Conservation (phyloP, 2,329 filamentous ascomycete species). For the Neoarthrinium moseri region DNA sequence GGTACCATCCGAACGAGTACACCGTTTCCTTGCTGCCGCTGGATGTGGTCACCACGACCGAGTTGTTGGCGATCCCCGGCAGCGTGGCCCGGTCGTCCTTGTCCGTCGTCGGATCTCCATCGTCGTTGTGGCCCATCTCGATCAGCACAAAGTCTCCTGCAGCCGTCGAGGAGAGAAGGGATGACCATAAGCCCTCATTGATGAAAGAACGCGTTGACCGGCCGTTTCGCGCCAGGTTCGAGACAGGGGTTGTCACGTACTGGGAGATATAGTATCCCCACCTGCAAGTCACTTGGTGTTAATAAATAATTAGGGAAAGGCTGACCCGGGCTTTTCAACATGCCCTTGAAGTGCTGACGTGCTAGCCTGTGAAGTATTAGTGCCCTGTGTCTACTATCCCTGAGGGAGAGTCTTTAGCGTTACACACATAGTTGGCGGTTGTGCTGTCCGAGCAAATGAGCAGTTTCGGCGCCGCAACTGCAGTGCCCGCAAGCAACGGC, state of each 20-base stretch:
- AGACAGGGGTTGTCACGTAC: slow-evolving; percentile 11
- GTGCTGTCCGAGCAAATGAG: too few species aligned
- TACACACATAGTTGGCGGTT: too few species aligned
- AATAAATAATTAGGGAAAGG: too few species aligned
- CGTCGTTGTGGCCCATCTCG: slow-evolving; percentile 26
- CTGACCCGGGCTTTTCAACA: too few species aligned
- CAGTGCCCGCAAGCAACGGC: too few species aligned
- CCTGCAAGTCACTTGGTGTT: too few species aligned
- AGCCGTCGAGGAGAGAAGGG: slow-evolving; percentile 12
- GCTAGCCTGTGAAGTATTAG: too few species aligned
- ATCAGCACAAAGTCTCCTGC: slow-evolving; percentile 21
- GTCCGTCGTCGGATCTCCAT: slow-evolving; percentile 19
- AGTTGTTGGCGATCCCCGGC: slow-evolving; percentile 20
- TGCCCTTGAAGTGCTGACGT: too few species aligned
- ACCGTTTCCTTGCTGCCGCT: slow-evolving; percentile 16
- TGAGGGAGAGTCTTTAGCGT: too few species aligned
- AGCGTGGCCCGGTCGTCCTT: slow-evolving; percentile 19
- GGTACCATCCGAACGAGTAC: slow-evolving; percentile 24
- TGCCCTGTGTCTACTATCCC: too few species aligned
- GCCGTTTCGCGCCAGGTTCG: slow-evolving; percentile 16
- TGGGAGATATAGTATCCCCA: slow-evolving; percentile 16
- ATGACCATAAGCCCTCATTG: slow-evolving; percentile 17
- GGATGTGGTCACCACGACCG: slow-evolving; percentile 16
- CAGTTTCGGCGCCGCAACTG: too few species aligned
- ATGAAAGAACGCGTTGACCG: slow-evolving; percentile 19